These are phyloP conservation scores for Saccharomycopsis amapae DNA, from an alignment of 805 yeast species.

Conservation along the genomic window DNA sequence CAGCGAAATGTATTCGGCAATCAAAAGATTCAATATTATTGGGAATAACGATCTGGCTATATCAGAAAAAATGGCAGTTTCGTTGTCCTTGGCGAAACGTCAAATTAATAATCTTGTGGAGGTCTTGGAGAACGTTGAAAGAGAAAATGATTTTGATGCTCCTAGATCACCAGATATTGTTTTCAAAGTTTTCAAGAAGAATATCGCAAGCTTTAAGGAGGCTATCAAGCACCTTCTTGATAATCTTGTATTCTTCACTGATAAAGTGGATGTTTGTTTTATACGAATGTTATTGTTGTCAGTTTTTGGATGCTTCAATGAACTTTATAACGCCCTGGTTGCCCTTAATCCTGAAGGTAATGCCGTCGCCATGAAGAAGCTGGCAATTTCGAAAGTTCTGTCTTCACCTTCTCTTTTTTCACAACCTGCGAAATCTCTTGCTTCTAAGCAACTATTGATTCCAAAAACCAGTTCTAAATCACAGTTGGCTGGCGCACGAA, in stretches of 20 bases:
- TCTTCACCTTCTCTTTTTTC: neutral
- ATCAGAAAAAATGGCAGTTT: neutral
- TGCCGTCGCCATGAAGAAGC: no score
- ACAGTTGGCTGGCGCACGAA: slow-evolving; percentile 17
- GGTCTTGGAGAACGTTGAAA: slow-evolving; percentile 34
- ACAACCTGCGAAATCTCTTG: neutral
- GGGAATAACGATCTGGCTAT: slow-evolving; percentile 12
- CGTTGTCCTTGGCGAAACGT: slow-evolving; percentile 34
- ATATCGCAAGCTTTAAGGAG: slow-evolving; percentile 31
- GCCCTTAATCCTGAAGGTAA: neutral
- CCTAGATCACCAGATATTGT: neutral
- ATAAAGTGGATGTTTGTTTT: slow-evolving; percentile 38
- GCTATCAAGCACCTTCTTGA: slow-evolving; percentile 35
- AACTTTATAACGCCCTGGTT: slow-evolving; percentile 35
- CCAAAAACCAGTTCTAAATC: slow-evolving; percentile 7
- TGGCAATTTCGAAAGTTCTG: neutral
- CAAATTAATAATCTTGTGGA: slow-evolving; percentile 39
- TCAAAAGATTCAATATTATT: slow-evolving; percentile 33
- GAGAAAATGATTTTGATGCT: neutral
- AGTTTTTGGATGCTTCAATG: slow-evolving; percentile 39
- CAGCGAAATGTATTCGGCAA: slow-evolving; percentile 40
- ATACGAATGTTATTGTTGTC: slow-evolving; percentile 37
- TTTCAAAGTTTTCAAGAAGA: slow-evolving; percentile 7
- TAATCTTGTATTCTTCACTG: slow-evolving; percentile 32
- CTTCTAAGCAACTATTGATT: neutral